A percentile compares a stretch with the other conserved stretches of the same genome.
Evolutionary conservation across 164 flowering plant genomes (phyloP).

Genomic region (Vitis riparia): DNA sequence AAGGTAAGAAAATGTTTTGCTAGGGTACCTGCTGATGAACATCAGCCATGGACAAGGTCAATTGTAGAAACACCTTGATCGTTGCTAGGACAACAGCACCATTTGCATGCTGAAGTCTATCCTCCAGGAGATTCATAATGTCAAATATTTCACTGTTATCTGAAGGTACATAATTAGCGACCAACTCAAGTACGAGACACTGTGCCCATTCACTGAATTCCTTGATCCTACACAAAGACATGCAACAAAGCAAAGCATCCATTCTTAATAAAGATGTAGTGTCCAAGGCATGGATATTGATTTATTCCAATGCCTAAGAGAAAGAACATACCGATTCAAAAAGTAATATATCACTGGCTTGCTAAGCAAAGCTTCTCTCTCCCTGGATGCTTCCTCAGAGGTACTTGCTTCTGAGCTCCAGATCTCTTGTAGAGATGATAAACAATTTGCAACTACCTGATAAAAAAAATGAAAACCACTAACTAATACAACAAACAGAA

Average conservation of each 20-base stretch:
- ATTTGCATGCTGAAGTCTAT: conserved; percentile 99
- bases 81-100: conserved; percentile 97
- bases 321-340: conserved; percentile 66
- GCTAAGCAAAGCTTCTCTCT: conserved; percentile 84
- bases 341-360: conserved; percentile 80
- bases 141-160: conserved; percentile 96
- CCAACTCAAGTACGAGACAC: conserved; percentile 88
- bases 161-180: conserved; percentile 79
- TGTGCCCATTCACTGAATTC: conserved; percentile 99
- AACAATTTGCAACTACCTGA: conserved; percentile 97
- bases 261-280: neutral
- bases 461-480: neutral
- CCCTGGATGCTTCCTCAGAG: conserved; percentile 90
- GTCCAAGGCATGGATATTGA: neutral
- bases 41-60: conserved; percentile 96
- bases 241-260: neutral
- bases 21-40: conserved; percentile 92
- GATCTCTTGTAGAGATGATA: conserved; percentile 88
- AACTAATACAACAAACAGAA: neutral
- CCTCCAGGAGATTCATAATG: conserved; percentile 98
- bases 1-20: neutral
- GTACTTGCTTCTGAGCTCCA: conserved; percentile 77
- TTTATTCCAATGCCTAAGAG: neutral
- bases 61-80: conserved; percentile 81
- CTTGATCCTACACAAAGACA: conserved; percentile 64